phyloP scores from a whole-genome alignment of 2,329 filamentous ascomycete genomes.

The Neonectria ditissima region DNA sequence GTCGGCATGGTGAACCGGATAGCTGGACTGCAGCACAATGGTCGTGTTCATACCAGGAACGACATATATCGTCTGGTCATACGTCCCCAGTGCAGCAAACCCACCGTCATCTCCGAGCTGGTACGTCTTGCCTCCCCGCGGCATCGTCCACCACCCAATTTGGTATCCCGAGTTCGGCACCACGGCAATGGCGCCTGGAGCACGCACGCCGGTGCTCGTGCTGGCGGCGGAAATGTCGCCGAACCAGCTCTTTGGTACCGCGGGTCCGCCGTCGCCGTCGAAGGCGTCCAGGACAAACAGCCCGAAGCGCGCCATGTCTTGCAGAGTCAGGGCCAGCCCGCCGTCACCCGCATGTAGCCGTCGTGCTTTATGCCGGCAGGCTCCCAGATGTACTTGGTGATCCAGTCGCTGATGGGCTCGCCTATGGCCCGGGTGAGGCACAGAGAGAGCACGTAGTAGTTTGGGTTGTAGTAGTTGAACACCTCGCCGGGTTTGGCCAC shows the following conservation, averaged over 20 bases:
- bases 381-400: conserved; percentile 1
- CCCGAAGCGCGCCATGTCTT: conserved; percentile 6
- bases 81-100: conserved; percentile 1
- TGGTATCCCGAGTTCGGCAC: conserved; percentile 1
- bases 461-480: conserved; percentile 10
- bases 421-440: conserved; percentile 1
- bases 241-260: neutral
- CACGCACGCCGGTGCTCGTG: neutral
- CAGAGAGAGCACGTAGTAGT: conserved; percentile 7
- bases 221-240: neutral
- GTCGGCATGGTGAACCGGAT: neutral
- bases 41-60: neutral
- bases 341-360: conserved; percentile 4
- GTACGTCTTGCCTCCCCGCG: neutral
- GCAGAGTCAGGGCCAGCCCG: conserved; percentile 1
- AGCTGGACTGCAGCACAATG: conserved; percentile 3
- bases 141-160: conserved; percentile 6
- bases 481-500: neutral
- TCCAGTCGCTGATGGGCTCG: neutral
- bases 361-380: conserved; percentile 9
- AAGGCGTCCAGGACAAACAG: neutral
- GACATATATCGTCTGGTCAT: neutral
- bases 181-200: neutral
- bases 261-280: neutral
- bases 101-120: conserved; percentile 1